Percentiles rank a stretch among this genome's conserved stretches.
Conservation (phyloP, 352 stramenopile species). For the Lagenidium sp. region DNA sequence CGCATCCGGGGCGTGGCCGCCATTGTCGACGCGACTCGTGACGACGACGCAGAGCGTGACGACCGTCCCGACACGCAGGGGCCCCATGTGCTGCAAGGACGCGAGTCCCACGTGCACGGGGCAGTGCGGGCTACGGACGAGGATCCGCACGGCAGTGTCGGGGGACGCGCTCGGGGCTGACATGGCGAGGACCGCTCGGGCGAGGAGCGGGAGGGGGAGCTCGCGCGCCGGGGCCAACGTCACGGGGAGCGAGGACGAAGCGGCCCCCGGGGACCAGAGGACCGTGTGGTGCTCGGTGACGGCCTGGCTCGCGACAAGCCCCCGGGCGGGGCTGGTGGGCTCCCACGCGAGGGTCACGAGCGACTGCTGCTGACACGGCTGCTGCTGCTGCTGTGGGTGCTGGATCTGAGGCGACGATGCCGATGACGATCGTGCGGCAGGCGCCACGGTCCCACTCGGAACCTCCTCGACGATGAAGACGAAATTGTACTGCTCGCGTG, state of each 20-base stretch:
- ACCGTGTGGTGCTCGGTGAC: constrained; percentile 64
- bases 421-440: no score
- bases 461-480: constrained; percentile 11
- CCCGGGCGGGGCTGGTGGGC: constrained; percentile 7
- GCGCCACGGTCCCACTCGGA: neutral
- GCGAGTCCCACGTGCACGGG: constrained; percentile 32
- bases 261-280: constrained; percentile 36
- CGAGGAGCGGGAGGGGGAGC: constrained; percentile 1
- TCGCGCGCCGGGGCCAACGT: neutral
- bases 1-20: no score
- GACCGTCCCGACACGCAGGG: constrained; percentile 11
- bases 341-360: constrained; percentile 62
- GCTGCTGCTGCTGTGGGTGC: no score
- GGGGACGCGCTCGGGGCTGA: no score
- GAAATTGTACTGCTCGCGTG: constrained; percentile 62
- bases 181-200: neutral
- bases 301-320: constrained; percentile 14
- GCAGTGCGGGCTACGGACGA: constrained; percentile 25
- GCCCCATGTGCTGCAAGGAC: constrained; percentile 10
- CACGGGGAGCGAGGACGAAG: neutral
- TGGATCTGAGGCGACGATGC: no score
- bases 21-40: constrained; percentile 38
- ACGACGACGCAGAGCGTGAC: constrained; percentile 41
- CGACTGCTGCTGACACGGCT: constrained; percentile 21
- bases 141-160: neutral